Evolutionary conservation across 441 rosid genomes (phyloP).

Genomic region (Flueggea neowawraea): DNA sequence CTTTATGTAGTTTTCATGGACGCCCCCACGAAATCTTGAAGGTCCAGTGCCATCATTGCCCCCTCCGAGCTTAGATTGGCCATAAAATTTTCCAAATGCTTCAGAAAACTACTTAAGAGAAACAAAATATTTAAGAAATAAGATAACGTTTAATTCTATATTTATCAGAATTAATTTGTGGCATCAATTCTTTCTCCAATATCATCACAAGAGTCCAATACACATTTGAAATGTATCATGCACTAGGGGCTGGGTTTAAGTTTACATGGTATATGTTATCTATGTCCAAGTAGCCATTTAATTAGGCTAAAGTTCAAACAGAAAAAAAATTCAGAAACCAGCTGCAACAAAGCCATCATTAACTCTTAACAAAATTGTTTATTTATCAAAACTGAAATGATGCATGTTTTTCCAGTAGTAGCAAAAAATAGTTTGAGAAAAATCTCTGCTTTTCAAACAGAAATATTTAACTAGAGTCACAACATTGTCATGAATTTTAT

Average conservation of each 20-base stretch:
- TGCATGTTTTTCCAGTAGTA: neutral
- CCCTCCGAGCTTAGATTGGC: slow-evolving; percentile 71
- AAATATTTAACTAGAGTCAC: neutral
- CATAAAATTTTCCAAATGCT: slow-evolving; percentile 92
- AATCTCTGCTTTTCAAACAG: neutral
- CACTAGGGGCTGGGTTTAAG: too few species aligned
- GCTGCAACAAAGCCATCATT: neutral
- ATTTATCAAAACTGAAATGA: neutral
- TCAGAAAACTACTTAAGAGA: slow-evolving; percentile 61
- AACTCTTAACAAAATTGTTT: neutral
- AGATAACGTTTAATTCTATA: neutral
- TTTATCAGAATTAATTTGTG: too few species aligned
- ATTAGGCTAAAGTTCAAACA: neutral
- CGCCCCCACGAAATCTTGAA: slow-evolving; percentile 56
- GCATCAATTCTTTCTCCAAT: too few species aligned
- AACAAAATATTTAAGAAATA: neutral
- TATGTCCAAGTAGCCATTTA: neutral
- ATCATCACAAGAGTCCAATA: too few species aligned
- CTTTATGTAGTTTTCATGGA: slow-evolving; percentile 93
- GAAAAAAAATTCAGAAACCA: neutral
- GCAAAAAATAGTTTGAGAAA: too few species aligned
- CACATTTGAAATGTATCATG: too few species aligned
- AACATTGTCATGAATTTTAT: slow-evolving; percentile 3
- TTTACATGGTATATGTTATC: too few species aligned
- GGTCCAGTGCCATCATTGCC: slow-evolving; percentile 55